Conservation (phyloP, 2,329 filamentous ascomycete genomes). For the Achaetomium macrosporum region DNA sequence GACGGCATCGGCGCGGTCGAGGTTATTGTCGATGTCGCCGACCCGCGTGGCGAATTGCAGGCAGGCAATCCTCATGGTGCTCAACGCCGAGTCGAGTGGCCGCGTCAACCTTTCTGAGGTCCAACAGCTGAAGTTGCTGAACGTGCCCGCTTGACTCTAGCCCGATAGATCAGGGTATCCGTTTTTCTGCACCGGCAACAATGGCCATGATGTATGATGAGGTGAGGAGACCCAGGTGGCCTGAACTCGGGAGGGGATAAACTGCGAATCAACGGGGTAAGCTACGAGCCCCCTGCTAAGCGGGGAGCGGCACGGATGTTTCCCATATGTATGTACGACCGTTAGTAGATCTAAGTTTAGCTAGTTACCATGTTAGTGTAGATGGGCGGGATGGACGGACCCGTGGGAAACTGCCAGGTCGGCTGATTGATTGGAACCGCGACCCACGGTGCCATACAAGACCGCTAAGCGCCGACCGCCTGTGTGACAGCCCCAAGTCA, state of each 20-base stretch:
- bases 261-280: no score
- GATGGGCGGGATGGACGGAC: no score
- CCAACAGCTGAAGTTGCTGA: no score
- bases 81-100: not conserved
- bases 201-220: not conserved
- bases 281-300: no score
- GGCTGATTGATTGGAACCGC: not conserved
- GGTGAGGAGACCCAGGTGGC: not conserved
- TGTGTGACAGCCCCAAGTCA: not conserved
- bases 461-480: slow-evolving; percentile 3
- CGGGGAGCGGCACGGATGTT: no score
- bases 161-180: not conserved
- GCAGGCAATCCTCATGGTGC: slow-evolving; percentile 40
- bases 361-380: no score
- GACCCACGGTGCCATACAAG: no score
- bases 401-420: not conserved
- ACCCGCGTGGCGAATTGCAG: slow-evolving; percentile 68
- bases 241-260: no score
- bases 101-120: no score
- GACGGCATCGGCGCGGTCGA: slow-evolving; percentile 60
- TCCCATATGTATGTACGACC: no score
- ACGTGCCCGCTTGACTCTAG: not conserved
- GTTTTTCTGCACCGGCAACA: not conserved
- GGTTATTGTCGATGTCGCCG: slow-evolving; percentile 64
- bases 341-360: no score